Percentiles rank a stretch among this genome's conserved stretches.
Evolutionary conservation across 2,329 filamentous ascomycete species (phyloP).

Genomic region (Scytalidium sp.): DNA sequence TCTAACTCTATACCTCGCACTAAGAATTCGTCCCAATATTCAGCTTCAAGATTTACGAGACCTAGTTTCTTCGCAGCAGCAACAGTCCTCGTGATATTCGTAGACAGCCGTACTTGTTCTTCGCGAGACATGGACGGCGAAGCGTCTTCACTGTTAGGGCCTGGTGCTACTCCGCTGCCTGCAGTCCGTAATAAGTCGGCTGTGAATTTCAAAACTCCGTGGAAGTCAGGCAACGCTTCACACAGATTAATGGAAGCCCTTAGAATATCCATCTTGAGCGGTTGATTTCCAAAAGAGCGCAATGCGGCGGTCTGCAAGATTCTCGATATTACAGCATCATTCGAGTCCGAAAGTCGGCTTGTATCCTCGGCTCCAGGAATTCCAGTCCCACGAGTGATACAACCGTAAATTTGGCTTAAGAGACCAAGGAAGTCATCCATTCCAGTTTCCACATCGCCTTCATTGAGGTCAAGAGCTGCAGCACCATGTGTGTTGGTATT

Average conservation of each 20-base stretch:
- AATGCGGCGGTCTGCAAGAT: constrained; percentile 57
- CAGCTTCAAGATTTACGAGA: constrained; percentile 65
- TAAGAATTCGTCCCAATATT: constrained; percentile 97
- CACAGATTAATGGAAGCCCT: constrained; percentile 90
- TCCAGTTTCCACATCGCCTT: constrained; percentile 63
- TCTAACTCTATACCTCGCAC: constrained; percentile 74
- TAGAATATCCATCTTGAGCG: constrained; percentile 82
- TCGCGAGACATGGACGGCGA: constrained; percentile 71
- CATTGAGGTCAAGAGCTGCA: constrained; percentile 57
- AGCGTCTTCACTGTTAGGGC: constrained; percentile 63
- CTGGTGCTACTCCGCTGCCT: constrained; percentile 75
- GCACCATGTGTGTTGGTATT: constrained; percentile 47
- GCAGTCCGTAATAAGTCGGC: constrained; percentile 79
- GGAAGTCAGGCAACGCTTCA: constrained; percentile 88
- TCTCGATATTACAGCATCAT: constrained; percentile 50
- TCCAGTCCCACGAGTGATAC: constrained; percentile 39
- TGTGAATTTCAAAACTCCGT: constrained; percentile 84
- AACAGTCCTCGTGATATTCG: constrained; percentile 83
- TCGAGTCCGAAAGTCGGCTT: constrained; percentile 39
- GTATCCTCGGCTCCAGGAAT: constrained; percentile 4
- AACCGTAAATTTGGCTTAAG: constrained; percentile 60
- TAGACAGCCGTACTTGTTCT: constrained; percentile 80
- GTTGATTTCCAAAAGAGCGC: constrained; percentile 72
- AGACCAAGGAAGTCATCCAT: constrained; percentile 61
- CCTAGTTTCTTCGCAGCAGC: constrained; percentile 74